Evolutionary conservation across 2,329 filamentous ascomycete species (phyloP), one percentile per base, ranked within the genome.

Genomic region (Trichoderma sp.): DNA sequence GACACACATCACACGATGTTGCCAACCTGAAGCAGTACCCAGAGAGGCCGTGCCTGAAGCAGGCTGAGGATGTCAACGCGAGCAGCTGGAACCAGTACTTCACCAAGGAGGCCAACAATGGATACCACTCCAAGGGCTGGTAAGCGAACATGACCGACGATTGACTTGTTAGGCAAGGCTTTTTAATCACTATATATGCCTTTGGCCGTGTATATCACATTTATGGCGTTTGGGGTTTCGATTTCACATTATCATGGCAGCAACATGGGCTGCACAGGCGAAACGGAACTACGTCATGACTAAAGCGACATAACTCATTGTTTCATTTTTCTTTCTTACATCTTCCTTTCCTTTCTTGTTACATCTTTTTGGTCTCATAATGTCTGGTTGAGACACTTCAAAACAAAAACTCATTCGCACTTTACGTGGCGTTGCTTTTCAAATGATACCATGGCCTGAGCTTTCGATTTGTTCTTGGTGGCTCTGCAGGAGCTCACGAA

Each of bases 1-100:
- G 93, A 69, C 93, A 97, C 77, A 97, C 94, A 8, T 92, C 94
- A 2, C 92, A 94, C 72, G 94, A 97, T 76, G 89, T 97, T 70
- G 91, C 92, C 70, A 96, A 96, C 78, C 84, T 98, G 52, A 91
- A 90, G 80, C 89, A 95, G 78, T 92, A 91, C 74, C 92, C 92
- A 5, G 89, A 92, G 72, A 86, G 84, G 75, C 80, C 83, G 3
- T 87, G 83, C 78, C 87, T 86, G 79, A 84, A 86, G 79, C 83
- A 83, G 77, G 82, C 84, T 67, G 87, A 81, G 80, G 90, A 81
- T 74, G 84, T 85, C 70, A 90, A 91, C 74, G 87, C 89, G 74
- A 88, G 85, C 74, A 93, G 90, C 74, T 94, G 87, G 88, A 95
- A 95, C 78, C 89, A 95, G 74, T 95, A 93, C 79, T 93, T 96